These are phyloP conservation scores for Mariannaea elegans DNA, from an alignment of 2,329 filamentous ascomycete species.

Conservation along the genomic window DNA sequence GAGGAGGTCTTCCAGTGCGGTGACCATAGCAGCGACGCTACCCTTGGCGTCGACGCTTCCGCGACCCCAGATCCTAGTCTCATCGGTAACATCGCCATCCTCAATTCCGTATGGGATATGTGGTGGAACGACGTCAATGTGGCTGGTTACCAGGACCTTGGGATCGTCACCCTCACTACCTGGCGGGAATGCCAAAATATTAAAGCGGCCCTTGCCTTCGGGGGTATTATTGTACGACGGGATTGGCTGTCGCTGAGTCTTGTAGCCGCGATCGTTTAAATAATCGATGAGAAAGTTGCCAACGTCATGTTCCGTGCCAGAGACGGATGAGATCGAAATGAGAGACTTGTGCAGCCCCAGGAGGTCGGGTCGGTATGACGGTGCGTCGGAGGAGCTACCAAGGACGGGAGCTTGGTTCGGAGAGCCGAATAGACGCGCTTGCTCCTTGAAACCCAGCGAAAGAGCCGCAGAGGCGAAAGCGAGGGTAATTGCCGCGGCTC, in stretches of 20 bases:
- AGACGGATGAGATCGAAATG: conserved; percentile 77
- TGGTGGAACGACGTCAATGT: conserved; percentile 83
- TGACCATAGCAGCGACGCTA: conserved; percentile 77
- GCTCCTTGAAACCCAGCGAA: conserved; percentile 8
- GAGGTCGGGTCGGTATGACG: conserved; percentile 59
- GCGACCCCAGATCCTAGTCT: conserved; percentile 72
- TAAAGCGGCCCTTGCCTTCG: conserved; percentile 60
- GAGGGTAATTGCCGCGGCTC: conserved; percentile 16
- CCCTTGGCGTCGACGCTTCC: conserved; percentile 79
- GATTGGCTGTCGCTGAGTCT: conserved; percentile 53
- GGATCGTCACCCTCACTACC: conserved; percentile 58
- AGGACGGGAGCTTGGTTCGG: conserved; percentile 6
- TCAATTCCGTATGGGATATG: conserved; percentile 73
- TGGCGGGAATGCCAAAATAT: conserved; percentile 74
- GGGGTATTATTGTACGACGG: conserved; percentile 43
- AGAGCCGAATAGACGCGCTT: conserved; percentile 7
- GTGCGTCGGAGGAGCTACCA: conserved; percentile 31
- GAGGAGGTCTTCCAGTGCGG: conserved; percentile 68
- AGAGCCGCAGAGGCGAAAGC: conserved; percentile 22
- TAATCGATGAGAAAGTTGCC: conserved; percentile 75
- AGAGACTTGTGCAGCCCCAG: conserved; percentile 79
- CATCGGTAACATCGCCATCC: conserved; percentile 51
- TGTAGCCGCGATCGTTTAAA: conserved; percentile 61
- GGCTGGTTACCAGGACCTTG: conserved; percentile 75
- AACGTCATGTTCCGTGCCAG: conserved; percentile 72